Conservation (phyloP, 768 basidiomycete species). For the Dentipellis fragilis region DNA sequence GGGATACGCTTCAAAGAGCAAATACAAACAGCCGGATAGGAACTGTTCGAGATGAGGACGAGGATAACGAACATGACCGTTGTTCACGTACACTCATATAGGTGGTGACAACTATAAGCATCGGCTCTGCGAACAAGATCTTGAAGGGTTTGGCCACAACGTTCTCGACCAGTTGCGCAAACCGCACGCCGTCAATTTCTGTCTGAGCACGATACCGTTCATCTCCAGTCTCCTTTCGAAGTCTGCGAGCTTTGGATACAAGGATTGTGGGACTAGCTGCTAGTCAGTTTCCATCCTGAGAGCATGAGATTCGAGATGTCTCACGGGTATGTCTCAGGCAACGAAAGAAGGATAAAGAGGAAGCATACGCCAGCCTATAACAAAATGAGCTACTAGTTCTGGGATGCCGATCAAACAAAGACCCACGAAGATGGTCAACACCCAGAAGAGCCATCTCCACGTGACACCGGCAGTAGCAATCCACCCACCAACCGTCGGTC, state of each 20-base stretch:
- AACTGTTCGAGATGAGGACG: constrained; percentile 28
- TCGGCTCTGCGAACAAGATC: constrained; percentile 55
- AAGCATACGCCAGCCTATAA: constrained; percentile 38
- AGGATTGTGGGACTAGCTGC: constrained; percentile 53
- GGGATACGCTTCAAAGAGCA: constrained; percentile 46
- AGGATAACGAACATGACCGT: neutral
- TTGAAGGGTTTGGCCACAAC: constrained; percentile 50
- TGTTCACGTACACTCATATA: constrained; percentile 45
- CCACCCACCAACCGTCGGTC: constrained; percentile 24
- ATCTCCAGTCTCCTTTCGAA: constrained; percentile 40
- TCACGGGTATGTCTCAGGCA: constrained; percentile 60
- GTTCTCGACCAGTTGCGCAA: constrained; percentile 32
- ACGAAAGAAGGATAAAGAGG: constrained; percentile 38
- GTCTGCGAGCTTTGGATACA: constrained; percentile 33
- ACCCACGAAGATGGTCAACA: constrained; percentile 45
- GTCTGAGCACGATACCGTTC: constrained; percentile 37
- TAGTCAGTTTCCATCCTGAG: neutral
- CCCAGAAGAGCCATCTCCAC: constrained; percentile 66
- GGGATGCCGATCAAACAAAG: neutral
- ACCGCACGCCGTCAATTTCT: constrained; percentile 30
- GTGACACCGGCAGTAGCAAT: constrained; percentile 24
- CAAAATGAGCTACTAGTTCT: neutral
- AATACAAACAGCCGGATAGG: constrained; percentile 52
- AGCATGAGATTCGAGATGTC: constrained; percentile 5
- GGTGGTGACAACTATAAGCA: constrained; percentile 47